phyloP scores from a whole-genome alignment of 495 filamentous ascomycete genomes.

The Pseudoneurospora amorphoporcata region DNA sequence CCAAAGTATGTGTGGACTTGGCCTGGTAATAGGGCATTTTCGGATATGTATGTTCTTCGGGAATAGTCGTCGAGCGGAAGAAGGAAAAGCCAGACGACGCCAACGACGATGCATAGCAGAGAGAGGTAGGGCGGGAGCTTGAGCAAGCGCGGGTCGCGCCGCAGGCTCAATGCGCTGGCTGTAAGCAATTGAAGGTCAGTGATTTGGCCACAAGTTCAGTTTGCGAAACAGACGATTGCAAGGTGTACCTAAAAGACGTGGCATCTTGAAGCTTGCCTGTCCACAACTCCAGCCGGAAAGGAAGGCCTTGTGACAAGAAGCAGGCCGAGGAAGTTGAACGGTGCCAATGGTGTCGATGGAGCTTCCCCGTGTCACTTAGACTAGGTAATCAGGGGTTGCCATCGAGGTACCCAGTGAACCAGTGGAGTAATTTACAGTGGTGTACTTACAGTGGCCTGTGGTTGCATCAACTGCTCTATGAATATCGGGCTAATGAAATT shows the following conservation, averaged over 20 bases:
- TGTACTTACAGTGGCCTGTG: not conserved
- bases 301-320: not conserved
- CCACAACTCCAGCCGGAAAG: not conserved
- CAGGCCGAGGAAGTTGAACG: not conserved
- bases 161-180: slow-evolving; percentile 43
- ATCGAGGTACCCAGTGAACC: not conserved
- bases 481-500: not conserved
- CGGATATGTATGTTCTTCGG: slow-evolving; percentile 87
- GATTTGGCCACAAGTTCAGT: not conserved
- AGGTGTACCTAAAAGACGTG: slow-evolving; percentile 21
- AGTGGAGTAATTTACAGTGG: not conserved
- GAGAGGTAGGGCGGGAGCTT: slow-evolving; percentile 76
- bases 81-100: slow-evolving; percentile 83
- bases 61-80: slow-evolving; percentile 92
- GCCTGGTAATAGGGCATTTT: slow-evolving; percentile 90
- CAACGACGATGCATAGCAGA: slow-evolving; percentile 74
- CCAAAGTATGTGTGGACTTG: slow-evolving; percentile 97
- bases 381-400: not conserved
- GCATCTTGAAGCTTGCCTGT: slow-evolving; percentile 16
- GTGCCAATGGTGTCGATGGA: not conserved
- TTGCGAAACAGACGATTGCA: not conserved
- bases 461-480: not conserved
- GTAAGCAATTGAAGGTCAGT: slow-evolving; percentile 3
- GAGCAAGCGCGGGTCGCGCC: slow-evolving; percentile 58
- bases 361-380: not conserved